Percentiles rank a stretch among this genome's conserved stretches.
These are phyloP conservation scores for Mallotus repandus DNA, from an alignment of 441 rosid species.

Conservation along the genomic window DNA sequence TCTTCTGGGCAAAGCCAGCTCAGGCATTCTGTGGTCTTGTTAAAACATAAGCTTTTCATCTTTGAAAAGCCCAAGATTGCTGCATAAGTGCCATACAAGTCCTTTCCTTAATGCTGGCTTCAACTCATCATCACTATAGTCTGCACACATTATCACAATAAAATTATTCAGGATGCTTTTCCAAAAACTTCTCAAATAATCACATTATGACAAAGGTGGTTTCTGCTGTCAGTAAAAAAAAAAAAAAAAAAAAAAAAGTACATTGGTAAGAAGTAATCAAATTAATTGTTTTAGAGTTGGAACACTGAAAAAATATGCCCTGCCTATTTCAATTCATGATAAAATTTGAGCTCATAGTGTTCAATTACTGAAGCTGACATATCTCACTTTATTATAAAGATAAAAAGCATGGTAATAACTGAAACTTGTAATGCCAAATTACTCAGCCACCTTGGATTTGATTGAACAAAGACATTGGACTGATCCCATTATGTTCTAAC, in stretches of 20 bases:
- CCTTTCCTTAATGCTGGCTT: conserved; percentile 4
- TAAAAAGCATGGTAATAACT: neutral
- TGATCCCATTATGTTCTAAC: neutral
- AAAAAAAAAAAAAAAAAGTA: neutral
- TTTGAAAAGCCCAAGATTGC: neutral
- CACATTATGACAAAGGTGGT: neutral
- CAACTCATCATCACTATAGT: neutral
- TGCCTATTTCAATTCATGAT: neutral
- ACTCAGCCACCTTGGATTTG: neutral
- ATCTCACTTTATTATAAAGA: neutral
- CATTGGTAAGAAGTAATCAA: neutral
- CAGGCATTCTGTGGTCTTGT: neutral
- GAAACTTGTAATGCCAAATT: neutral
- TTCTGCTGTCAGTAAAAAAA: neutral
- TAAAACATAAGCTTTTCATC: neutral
- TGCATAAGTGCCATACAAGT: neutral
- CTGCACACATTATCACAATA: neutral
- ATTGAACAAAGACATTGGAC: neutral
- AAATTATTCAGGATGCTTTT: neutral
- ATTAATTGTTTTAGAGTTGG: neutral
- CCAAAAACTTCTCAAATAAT: neutral
- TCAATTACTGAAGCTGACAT: neutral
- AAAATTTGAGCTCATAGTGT: neutral
- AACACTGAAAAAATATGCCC: neutral
- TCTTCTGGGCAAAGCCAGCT: neutral